Base-by-base conservation (phyloP, 192 early-diverging fungal genomes). In the Gigaspora rosea region DNA sequence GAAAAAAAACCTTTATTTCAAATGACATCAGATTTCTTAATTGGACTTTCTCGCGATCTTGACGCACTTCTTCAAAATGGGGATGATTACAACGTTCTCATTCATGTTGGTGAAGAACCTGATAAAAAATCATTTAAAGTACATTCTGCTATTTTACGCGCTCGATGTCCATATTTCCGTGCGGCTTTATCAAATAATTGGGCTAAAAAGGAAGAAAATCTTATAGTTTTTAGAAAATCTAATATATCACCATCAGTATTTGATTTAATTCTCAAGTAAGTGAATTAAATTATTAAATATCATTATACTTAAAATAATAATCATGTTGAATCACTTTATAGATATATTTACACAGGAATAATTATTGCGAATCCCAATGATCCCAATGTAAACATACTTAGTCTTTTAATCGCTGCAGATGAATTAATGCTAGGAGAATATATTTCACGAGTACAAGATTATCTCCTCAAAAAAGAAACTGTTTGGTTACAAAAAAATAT, bases 121-220 rank as follows among this genome's bases (percentile, higher is more conserved):
- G 27, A 72, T 57, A 11, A 4, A 57, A 52, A 57, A 52, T 33
- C 52, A 36, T 72, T 72, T 57, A 35, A 48, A 57, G 52, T 51
- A 18, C 71, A 72, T 72, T 72, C 71, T 15, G 54, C 47, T 56
- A 52, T 72, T 72, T 57, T 72, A 72, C 71, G 71, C 3, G 71
- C 52, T 47, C 71, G 54, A n/a, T 72, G 51, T 57, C 33, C 33
- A 48, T 72, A 57, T 72, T 72, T 72, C 27, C 71, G 71, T 4
- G 33, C 33, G 27, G 71, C 71, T 47, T 57, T 72, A 4, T 56
- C 51, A 18, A 72, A 41, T 36, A 48, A 54, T 16, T 72, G 71
- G 71, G 71, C 35, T 36, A 52, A 15, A 36, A 72, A 56, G 33
- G 54, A 72, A 56, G 54, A 56, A 56, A 56, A 72, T 54, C 18